Base-by-base conservation (phyloP, 2,329 filamentous ascomycete genomes). In the Exophiala lecanii-corni region DNA sequence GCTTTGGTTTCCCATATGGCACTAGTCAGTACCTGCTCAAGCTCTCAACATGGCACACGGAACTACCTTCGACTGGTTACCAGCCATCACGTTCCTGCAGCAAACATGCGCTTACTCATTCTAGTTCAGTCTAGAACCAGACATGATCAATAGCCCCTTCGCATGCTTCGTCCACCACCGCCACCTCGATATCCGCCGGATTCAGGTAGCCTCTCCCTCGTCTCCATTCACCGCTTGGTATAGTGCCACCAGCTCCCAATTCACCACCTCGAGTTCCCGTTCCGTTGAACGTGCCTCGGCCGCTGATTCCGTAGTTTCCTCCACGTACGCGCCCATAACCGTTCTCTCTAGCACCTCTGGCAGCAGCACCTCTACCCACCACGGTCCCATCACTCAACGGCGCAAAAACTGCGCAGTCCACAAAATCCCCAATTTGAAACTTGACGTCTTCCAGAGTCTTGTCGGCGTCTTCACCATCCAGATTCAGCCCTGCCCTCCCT, bases 401-500 rank as follows among this genome's bases (percentile, higher is more conserved):
- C 31, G 86, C 82, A 43, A 91, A 70, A 47, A 95, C 81, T 4
- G 87, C 86, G 61, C 86, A 91, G 45, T 84, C 83, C 30, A 97
- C 74, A 59, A 85, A 94, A 64, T 97, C 91, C 1, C 91, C 91
- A 50, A 92, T 84, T 9, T 95, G 84, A 58, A 95, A 94, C 16
- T 83, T 78, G 23, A 78, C 81, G 41, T 94, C 86, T 26, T 73
- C 73, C 21, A 97, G 67, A 6, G 86, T 89, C 68, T 84, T 91
- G 19, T 81, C 73, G 9, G 79, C 75, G 19, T 86, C 81, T 4
- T 76, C 76, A 23, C 72, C 72, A 41, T 77, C 63, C 34, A 71
- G 60, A 18, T 31, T 42, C 12, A 49, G 17, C 5, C 17, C 20
- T 9, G 65, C 62, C 5, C 62, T 64, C 12, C 67, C 62, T 37